Evolutionary conservation across 2,329 filamentous ascomycete species (phyloP).

Genomic region (Phyllosticta capitalensis): DNA sequence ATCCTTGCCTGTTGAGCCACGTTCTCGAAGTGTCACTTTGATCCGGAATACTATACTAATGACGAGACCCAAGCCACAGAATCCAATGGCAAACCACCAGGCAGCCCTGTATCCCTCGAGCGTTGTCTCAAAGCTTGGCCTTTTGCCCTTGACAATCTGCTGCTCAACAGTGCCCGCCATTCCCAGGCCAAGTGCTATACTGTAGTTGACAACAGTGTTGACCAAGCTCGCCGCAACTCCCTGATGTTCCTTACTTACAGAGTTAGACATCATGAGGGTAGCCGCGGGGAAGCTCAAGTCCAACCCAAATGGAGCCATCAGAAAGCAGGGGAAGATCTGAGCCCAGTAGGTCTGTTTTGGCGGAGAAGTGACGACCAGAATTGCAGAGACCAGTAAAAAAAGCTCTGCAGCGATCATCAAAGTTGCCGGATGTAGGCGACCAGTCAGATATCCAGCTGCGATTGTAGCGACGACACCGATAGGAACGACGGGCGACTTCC

Average conservation of each 20-base stretch:
- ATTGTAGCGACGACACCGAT: conserved; percentile 11
- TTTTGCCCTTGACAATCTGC: conserved; percentile 28
- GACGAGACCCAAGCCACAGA: neutral
- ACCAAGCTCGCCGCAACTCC: conserved; percentile 48
- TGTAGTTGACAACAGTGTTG: conserved; percentile 59
- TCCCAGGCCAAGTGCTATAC: conserved; percentile 55
- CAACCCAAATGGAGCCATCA: conserved; percentile 17
- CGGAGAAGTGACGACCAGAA: conserved; percentile 25
- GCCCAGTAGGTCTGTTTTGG: conserved; percentile 29
- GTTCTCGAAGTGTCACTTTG: too few relatives aligned
- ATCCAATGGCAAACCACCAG: neutral
- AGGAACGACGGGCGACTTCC: conserved; percentile 5
- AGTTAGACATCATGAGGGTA: conserved; percentile 19
- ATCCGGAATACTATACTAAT: too few relatives aligned
- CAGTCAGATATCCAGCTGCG: conserved; percentile 7
- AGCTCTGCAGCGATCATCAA: conserved; percentile 10
- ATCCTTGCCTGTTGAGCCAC: too few relatives aligned
- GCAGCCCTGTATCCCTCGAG: neutral
- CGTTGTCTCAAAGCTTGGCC: too few relatives aligned
- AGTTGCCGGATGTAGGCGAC: conserved; percentile 1
- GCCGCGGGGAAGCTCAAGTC: conserved; percentile 24
- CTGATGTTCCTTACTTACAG: conserved; percentile 33
- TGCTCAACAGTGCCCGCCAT: conserved; percentile 56
- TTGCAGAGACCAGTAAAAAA: conserved; percentile 17
- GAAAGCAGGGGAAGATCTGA: conserved; percentile 14